phyloP scores from a whole-genome alignment of 441 rosid species.

The Populus trichocarpa region DNA sequence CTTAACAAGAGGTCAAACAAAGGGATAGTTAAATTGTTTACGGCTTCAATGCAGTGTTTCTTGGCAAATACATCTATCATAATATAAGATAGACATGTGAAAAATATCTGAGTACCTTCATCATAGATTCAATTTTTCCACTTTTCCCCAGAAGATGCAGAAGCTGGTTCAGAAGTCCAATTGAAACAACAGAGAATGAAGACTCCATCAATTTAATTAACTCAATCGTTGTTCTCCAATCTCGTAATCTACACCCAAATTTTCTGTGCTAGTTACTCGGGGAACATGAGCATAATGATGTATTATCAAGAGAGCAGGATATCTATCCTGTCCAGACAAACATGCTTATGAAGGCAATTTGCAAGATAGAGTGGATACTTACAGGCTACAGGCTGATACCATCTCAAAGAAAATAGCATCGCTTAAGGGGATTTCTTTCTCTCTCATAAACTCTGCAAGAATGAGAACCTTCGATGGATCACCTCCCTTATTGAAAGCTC shows the following conservation, averaged over 20 bases:
- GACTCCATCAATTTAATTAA: conserved; percentile 69
- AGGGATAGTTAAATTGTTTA: neutral
- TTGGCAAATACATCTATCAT: neutral
- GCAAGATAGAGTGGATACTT: conserved; percentile 23
- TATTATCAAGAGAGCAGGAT: neutral
- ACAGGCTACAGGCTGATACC: conserved; percentile 86
- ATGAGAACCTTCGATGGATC: conserved; percentile 66
- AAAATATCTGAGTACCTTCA: conserved; percentile 49
- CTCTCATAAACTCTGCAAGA: conserved; percentile 64
- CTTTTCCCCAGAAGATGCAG: conserved; percentile 75
- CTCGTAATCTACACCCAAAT: conserved; percentile 53
- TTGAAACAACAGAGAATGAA: conserved; percentile 47
- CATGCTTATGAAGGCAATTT: neutral
- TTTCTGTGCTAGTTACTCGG: conserved; percentile 11
- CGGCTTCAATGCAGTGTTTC: neutral
- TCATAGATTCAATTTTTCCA: conserved; percentile 79
- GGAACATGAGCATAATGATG: neutral
- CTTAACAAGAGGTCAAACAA: neutral
- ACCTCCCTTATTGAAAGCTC: conserved; percentile 80
- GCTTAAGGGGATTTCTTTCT: conserved; percentile 53
- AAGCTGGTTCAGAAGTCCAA: conserved; percentile 75
- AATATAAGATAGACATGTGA: conserved; percentile 3
- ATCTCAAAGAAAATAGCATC: conserved; percentile 75
- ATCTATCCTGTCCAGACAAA: neutral
- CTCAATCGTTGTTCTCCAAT: conserved; percentile 58